Evolutionary conservation across 164 flowering plant species (phyloP), one percentile per base, ranked within the genome.

Genomic region (Hamamelis virginiana): DNA sequence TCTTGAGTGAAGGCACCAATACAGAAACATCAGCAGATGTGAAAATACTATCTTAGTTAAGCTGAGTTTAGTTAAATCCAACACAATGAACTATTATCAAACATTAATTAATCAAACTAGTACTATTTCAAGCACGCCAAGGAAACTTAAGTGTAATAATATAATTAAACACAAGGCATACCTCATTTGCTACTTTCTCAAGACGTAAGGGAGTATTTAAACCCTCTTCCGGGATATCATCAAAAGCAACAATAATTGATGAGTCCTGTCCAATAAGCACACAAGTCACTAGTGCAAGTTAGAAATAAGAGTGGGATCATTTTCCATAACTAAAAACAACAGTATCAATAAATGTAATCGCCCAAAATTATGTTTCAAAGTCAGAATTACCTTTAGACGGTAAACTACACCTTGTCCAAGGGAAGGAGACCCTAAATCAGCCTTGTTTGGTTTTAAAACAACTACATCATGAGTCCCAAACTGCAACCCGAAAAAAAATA

Each of bases 391-490:
- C 97, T 92, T 96, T 41, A 93, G 79, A 53, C 96, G 91, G 79
- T 96, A 96, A 73, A 93, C 96, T 14, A 96, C 96, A 71, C 99
- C 99, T 85, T 91, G 99, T 23, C 98, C 99, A 75, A 96, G 91
- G 46, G 96, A 71, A 80, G 92, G 89, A 60, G 95, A 89, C 25
- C 94, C 96, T 44, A 75, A 46, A 75, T 93, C 99, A 77, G 97
- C 92, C 76, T 87, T 93, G 77, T 96, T 96, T 43, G 91, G 90
- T 80, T 84, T 93, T 62, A 96, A 76, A 69, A 90, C 86, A 73
- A 96, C 98, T 58, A 93, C 96, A 75, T 96, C 99, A 84, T 93
- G 98, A 66, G 85, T 84, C 43, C 98, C 90, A 82, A 96, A 93
- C 99, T 95, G 89, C 82, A 81, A 69, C 15, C 9, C 18, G 6